These are phyloP conservation scores for Penicillium verhagenii DNA, from an alignment of 495 filamentous ascomycete genomes.

Conservation along the genomic window DNA sequence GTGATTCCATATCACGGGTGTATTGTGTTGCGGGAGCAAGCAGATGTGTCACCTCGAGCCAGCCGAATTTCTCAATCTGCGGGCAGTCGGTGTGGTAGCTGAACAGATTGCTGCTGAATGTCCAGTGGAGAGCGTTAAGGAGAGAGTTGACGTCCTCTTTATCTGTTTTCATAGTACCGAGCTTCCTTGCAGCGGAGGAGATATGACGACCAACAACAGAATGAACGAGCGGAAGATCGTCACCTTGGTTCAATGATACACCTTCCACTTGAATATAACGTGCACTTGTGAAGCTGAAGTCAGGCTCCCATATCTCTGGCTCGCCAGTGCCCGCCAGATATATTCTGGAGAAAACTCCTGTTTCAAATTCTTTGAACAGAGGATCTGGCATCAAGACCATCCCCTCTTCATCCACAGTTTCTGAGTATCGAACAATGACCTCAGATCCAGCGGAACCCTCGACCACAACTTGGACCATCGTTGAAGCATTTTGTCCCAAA, in stretches of 20 bases:
- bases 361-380: slow-evolving; percentile 31
- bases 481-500: slow-evolving; percentile 27
- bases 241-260: slow-evolving; percentile 11
- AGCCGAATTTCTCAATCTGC: slow-evolving; percentile 34
- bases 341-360: slow-evolving; percentile 24
- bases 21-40: slow-evolving; percentile 33
- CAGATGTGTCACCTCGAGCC: slow-evolving; percentile 30
- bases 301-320: slow-evolving; percentile 26
- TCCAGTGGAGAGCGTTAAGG: slow-evolving; percentile 27
- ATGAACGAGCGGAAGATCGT: slow-evolving; percentile 20
- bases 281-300: slow-evolving; percentile 32
- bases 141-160: slow-evolving; percentile 27
- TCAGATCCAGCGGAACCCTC: slow-evolving; percentile 23
- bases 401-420: slow-evolving; percentile 25
- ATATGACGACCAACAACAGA: slow-evolving; percentile 25
- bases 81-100: slow-evolving; percentile 35
- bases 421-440: slow-evolving; percentile 25
- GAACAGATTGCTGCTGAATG: slow-evolving; percentile 29
- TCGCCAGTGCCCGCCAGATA: slow-evolving; percentile 22
- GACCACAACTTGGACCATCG: slow-evolving; percentile 18
- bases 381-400: slow-evolving; percentile 30
- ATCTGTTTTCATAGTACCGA: slow-evolving; percentile 27
- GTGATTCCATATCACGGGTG: slow-evolving; percentile 28
- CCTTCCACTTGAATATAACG: slow-evolving; percentile 31
- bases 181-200: slow-evolving; percentile 24